Conservation (phyloP, 495 filamentous ascomycete genomes). For the Glarea lozoyensis region DNA sequence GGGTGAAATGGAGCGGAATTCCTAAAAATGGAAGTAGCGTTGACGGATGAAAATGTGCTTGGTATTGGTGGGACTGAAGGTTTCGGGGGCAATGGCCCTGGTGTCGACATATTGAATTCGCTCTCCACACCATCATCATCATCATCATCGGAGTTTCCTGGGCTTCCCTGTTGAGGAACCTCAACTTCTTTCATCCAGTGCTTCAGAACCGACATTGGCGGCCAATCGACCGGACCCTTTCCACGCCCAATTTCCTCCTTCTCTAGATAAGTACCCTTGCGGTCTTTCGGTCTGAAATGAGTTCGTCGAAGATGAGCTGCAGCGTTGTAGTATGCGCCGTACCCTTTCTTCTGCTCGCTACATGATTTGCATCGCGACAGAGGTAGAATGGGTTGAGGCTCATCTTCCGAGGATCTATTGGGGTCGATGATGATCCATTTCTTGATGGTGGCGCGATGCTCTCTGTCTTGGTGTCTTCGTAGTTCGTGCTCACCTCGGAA, state of each 20-base stretch:
- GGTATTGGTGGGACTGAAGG: too few relatives aligned
- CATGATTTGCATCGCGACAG: conserved; percentile 80
- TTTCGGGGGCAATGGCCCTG: too few relatives aligned
- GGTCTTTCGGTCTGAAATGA: conserved; percentile 57
- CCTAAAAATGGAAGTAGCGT: too few relatives aligned
- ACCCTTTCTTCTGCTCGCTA: conserved; percentile 58
- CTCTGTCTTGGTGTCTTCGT: conserved; percentile 69
- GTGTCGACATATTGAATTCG: neutral
- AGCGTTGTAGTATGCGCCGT: conserved; percentile 89
- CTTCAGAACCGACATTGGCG: conserved; percentile 69
- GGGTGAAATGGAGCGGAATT: too few relatives aligned
- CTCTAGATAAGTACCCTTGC: conserved; percentile 32
- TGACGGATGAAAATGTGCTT: too few relatives aligned
- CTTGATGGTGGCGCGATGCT: conserved; percentile 58
- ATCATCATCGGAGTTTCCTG: neutral
- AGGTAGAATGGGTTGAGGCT: conserved; percentile 41
- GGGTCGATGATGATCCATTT: conserved; percentile 69
- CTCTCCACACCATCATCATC: neutral
- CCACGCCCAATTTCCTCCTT: conserved; percentile 44
- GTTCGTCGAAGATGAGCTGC: conserved; percentile 80
- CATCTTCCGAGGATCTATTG: conserved; percentile 35
- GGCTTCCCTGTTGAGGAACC: neutral
- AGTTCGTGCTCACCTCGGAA: conserved; percentile 91
- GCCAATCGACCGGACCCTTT: conserved; percentile 71
- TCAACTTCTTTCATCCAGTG: conserved; percentile 67